phyloP scores from a whole-genome alignment of 73 alveolate species.

The Uronychia setigera region DNA sequence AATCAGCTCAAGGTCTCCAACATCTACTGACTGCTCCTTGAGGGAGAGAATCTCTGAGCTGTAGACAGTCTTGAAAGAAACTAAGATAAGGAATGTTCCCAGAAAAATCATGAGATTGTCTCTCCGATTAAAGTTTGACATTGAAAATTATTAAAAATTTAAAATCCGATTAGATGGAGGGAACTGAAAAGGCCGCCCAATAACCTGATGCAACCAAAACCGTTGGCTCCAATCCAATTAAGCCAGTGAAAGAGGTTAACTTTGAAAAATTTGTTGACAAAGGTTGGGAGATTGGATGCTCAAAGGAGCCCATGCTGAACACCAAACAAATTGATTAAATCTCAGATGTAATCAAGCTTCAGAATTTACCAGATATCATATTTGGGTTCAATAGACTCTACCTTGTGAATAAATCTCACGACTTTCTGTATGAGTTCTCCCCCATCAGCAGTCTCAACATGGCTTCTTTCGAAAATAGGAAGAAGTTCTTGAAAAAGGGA shows the following conservation, averaged over 20 bases:
- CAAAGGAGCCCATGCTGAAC: conserved; percentile 59
- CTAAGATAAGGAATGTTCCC: neutral
- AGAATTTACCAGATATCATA: conserved; percentile 83
- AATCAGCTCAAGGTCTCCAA: neutral
- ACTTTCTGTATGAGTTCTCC: conserved; percentile 81
- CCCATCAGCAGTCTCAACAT: conserved; percentile 77
- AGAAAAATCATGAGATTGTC: neutral
- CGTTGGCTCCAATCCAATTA: conserved; percentile 11
- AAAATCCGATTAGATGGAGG: conserved; percentile 3
- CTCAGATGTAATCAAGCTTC: conserved; percentile 65
- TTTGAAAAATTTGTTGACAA: conserved; percentile 19
- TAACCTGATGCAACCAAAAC: neutral
- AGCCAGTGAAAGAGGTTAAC: conserved; percentile 12
- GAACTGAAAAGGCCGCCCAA: conserved; percentile 1
- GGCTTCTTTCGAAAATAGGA: conserved; percentile 60
- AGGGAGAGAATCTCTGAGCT: neutral
- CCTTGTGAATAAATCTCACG: conserved; percentile 64
- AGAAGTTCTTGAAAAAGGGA: conserved; percentile 35
- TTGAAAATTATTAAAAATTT: neutral
- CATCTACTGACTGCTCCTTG: neutral
- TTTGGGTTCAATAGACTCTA: conserved; percentile 78
- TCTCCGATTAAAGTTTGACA: too few species aligned
- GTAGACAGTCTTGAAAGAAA: neutral
- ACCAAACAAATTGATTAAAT: conserved; percentile 54
- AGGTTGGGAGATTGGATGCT: conserved; percentile 52